Evolutionary conservation across 108 stramenopile genomes (phyloP).

Genomic region (Epipyxis sp.): DNA sequence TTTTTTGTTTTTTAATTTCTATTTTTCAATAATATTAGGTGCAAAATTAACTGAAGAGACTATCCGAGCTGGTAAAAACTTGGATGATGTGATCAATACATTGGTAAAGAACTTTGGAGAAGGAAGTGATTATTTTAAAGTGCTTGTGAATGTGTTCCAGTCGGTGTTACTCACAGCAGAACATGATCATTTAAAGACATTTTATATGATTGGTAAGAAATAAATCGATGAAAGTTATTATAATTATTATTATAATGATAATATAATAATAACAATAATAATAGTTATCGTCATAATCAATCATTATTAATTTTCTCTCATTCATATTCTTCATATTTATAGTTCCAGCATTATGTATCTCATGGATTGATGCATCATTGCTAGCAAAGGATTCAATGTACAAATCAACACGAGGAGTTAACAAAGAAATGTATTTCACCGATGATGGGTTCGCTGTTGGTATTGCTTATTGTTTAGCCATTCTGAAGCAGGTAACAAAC

Average conservation of each 20-base stretch:
- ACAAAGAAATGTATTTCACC: slow-evolving; percentile 60
- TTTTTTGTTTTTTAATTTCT: slow-evolving; percentile 28
- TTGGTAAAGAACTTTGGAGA: slow-evolving; percentile 35
- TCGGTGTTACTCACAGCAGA: slow-evolving; percentile 43
- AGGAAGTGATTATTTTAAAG: slow-evolving; percentile 47
- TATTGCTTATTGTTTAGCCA: slow-evolving; percentile 56
- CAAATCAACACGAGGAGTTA: slow-evolving; percentile 49
- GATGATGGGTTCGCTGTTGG: slow-evolving; percentile 73
- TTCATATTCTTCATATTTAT: background rate
- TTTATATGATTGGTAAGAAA: slow-evolving; percentile 48
- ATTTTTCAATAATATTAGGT: slow-evolving; percentile 52
- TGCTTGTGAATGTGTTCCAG: slow-evolving; percentile 61
- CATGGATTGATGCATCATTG: slow-evolving; percentile 54
- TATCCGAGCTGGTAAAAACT: slow-evolving; percentile 28
- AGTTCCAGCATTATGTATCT: slow-evolving; percentile 60
- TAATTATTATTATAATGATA: too few relatives aligned
- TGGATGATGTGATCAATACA: slow-evolving; percentile 30
- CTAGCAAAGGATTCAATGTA: slow-evolving; percentile 64
- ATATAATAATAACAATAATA: too few relatives aligned
- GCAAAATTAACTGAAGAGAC: slow-evolving; percentile 19
- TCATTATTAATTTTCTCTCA: too few relatives aligned
- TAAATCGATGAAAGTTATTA: too few relatives aligned
- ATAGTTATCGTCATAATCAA: too few relatives aligned
- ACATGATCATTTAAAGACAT: slow-evolving; percentile 49
- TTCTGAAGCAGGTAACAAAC: slow-evolving; percentile 51